Evolutionary conservation across 495 filamentous ascomycete genomes (phyloP).

Genomic region (Penicillium fimorum): DNA sequence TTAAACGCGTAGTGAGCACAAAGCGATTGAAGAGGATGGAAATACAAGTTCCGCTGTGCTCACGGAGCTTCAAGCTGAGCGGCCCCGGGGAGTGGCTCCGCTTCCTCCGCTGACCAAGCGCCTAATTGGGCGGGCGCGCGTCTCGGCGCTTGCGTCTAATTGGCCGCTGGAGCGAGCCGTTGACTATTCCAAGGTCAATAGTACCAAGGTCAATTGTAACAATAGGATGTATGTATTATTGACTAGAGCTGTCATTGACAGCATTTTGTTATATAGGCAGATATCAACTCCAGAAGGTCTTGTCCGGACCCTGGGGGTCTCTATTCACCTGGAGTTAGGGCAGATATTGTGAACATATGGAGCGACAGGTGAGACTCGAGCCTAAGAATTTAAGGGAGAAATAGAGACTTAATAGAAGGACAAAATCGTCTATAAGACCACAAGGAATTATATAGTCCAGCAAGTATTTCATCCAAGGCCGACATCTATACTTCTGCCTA

Average conservation of each 20-base stretch:
- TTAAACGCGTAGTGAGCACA: background rate
- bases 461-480: background rate
- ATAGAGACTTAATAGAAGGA: background rate
- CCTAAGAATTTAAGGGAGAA: background rate
- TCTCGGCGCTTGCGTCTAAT: conserved; percentile 5
- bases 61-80: conserved; percentile 8
- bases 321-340: background rate
- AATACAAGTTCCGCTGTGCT: background rate
- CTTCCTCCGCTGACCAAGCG: conserved; percentile 13
- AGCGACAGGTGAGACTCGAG: background rate
- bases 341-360: background rate
- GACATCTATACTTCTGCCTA: background rate
- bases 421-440: background rate
- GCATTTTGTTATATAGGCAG: background rate
- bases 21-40: background rate
- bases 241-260: background rate
- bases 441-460: background rate
- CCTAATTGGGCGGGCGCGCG: background rate
- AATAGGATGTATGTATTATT: background rate
- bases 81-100: conserved; percentile 4
- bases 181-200: background rate
- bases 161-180: background rate
- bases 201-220: background rate
- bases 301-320: too few species aligned
- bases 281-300: background rate